Conservation (phyloP, 164 flowering plant species). For the Liquidambar formosana region DNA sequence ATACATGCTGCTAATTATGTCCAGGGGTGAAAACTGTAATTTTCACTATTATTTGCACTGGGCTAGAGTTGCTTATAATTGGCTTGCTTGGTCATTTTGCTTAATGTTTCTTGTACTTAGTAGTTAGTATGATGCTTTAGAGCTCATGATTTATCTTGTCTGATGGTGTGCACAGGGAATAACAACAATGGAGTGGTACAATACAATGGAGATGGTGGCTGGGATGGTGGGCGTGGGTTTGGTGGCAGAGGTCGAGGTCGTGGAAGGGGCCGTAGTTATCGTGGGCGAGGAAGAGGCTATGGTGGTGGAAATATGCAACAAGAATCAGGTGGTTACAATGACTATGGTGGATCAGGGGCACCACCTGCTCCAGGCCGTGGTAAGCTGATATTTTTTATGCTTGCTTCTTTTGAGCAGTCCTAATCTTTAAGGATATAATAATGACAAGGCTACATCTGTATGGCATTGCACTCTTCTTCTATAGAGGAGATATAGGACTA, state of each 20-base stretch:
- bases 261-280: constrained; percentile 43
- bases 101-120: neutral
- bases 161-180: constrained; percentile 17
- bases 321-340: constrained; percentile 42
- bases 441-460: neutral
- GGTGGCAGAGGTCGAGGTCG: constrained; percentile 51
- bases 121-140: neutral
- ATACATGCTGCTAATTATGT: too few relatives aligned
- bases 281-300: constrained; percentile 50
- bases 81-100: neutral
- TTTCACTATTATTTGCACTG: too few relatives aligned
- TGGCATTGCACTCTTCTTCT: neutral
- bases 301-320: constrained; percentile 41
- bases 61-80: neutral
- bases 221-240: constrained; percentile 39
- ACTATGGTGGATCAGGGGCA: constrained; percentile 36
- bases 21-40: too few relatives aligned
- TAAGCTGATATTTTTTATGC: constrained; percentile 17
- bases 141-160: constrained; percentile 9
- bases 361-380: constrained; percentile 42
- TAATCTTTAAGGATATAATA: neutral
- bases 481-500: too few relatives aligned
- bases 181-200: constrained; percentile 29
- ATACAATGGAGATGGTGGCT: constrained; percentile 43
- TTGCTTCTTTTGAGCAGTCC: neutral